A percentile compares a stretch with the other conserved stretches of the same genome.
Conservation (phyloP, 768 basidiomycete genomes). For the Sporobolomyces pararoseus region DNA sequence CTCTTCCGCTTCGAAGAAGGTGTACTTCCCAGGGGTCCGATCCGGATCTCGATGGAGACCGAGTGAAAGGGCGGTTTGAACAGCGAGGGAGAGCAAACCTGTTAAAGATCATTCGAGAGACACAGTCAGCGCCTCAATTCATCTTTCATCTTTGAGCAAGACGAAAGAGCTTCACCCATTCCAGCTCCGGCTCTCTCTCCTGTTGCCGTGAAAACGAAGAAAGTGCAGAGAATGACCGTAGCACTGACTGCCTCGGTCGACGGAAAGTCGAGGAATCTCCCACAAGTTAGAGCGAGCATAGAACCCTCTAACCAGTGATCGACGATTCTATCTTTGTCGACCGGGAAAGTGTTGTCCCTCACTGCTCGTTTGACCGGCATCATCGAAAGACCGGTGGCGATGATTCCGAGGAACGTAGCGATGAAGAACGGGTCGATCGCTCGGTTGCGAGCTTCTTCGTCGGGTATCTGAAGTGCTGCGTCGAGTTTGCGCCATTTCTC, state of each 20-base stretch:
- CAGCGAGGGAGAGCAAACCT: conserved; percentile 34
- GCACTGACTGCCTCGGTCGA: conserved; percentile 35
- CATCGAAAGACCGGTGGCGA: conserved; percentile 34
- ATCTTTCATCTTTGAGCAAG: too few relatives aligned
- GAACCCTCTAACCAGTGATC: conserved; percentile 37
- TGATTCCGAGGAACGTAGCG: conserved; percentile 31
- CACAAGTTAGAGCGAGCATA: conserved; percentile 34
- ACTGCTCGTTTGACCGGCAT: conserved; percentile 30
- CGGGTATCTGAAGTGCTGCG: conserved; percentile 15
- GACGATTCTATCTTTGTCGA: conserved; percentile 22
- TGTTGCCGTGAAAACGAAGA: conserved; percentile 38
- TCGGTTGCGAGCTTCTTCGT: conserved; percentile 19
- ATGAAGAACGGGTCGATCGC: conserved; percentile 40
- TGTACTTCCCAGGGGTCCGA: conserved; percentile 26
- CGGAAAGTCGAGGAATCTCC: conserved; percentile 38
- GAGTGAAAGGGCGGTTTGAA: conserved; percentile 31
- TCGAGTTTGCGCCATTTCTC: conserved; percentile 19
- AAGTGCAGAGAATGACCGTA: conserved; percentile 26
- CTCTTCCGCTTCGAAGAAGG: conserved; percentile 37
- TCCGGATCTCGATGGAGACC: conserved; percentile 37
- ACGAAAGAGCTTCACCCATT: too few relatives aligned
- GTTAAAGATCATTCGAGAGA: too few relatives aligned
- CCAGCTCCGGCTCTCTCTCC: conserved; percentile 35
- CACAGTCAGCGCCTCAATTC: too few relatives aligned
- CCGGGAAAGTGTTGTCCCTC: conserved; percentile 24